Evolutionary conservation across 1,284 basidiomycete genomes (phyloP).

Genomic region (Erythrobasidium hasegawianum): DNA sequence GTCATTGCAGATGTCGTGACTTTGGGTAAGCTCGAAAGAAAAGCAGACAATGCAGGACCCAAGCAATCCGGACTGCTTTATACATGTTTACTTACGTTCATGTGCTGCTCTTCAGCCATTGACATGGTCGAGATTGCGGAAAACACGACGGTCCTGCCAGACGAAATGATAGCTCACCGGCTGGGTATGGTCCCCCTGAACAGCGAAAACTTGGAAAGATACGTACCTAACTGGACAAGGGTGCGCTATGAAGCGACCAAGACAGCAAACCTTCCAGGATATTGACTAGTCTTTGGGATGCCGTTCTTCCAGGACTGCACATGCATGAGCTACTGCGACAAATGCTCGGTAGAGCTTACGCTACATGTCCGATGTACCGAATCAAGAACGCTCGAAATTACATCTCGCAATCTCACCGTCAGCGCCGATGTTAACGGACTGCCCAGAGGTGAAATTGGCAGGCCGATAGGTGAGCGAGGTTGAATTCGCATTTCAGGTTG

Average conservation of each 20-base stretch:
- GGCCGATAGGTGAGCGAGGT: slow-evolving; percentile 39
- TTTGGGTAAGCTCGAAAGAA: slow-evolving; percentile 64
- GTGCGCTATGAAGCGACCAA: slow-evolving; percentile 49
- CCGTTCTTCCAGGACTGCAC: slow-evolving; percentile 69
- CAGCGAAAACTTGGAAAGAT: slow-evolving; percentile 55
- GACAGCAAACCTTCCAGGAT: background rate
- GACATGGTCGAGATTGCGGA: slow-evolving; percentile 90
- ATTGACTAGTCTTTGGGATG: background rate
- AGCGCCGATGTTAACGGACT: slow-evolving; percentile 49
- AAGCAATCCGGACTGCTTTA: background rate
- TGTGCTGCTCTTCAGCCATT: slow-evolving; percentile 62
- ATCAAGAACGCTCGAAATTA: slow-evolving; percentile 66
- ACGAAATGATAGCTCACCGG: slow-evolving; percentile 96
- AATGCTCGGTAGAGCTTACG: slow-evolving; percentile 71
- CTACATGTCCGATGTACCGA: slow-evolving; percentile 66
- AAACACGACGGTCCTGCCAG: slow-evolving; percentile 90
- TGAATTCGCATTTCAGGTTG: too few relatives aligned
- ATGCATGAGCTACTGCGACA: slow-evolving; percentile 70
- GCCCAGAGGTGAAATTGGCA: slow-evolving; percentile 49
- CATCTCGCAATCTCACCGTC: slow-evolving; percentile 70
- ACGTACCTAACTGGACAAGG: slow-evolving; percentile 74
- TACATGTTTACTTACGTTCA: background rate
- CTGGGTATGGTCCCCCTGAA: slow-evolving; percentile 90
- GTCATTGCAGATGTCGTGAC: slow-evolving; percentile 95
- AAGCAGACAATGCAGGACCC: background rate